These are phyloP conservation scores for Diaporthe batatas DNA, from an alignment of 2,329 filamentous ascomycete species.

Conservation along the genomic window DNA sequence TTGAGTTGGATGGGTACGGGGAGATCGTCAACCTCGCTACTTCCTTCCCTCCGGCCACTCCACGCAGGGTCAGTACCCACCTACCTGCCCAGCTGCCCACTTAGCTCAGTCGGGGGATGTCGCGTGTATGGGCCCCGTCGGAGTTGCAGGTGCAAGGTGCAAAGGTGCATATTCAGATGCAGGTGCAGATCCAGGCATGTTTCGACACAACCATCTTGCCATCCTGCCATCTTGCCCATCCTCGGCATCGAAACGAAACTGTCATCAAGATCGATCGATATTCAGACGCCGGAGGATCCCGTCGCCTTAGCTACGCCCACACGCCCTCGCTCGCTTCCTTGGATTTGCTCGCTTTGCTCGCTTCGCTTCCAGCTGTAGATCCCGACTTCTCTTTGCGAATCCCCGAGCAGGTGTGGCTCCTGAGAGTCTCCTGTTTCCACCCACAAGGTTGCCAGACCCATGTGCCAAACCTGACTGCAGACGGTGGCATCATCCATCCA, in stretches of 20 bases:
- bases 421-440: constrained; percentile 21
- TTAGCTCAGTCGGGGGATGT: constrained; percentile 4
- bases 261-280: constrained; percentile 28
- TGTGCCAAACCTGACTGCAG: constrained; percentile 12
- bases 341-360: background rate
- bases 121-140: constrained; percentile 19
- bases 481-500: constrained; percentile 11
- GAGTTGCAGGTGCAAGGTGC: background rate
- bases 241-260: constrained; percentile 30
- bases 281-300: constrained; percentile 18
- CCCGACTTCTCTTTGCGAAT: background rate
- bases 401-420: background rate
- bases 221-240: background rate
- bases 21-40: constrained; percentile 25
- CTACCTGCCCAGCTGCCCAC: constrained; percentile 6
- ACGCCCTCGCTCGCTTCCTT: background rate
- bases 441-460: constrained; percentile 3
- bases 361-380: background rate
- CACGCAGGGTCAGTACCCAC: background rate
- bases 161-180: constrained; percentile 3
- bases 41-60: constrained; percentile 17
- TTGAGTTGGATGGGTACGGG: constrained; percentile 4
- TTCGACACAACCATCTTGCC: constrained; percentile 17
- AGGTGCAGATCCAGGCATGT: constrained; percentile 24
- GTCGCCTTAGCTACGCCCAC: constrained; percentile 15